Percentiles rank a stretch among this genome's conserved stretches.
phyloP scores from a whole-genome alignment of 2,329 filamentous ascomycete genomes.

The Hypoxylon sp. region DNA sequence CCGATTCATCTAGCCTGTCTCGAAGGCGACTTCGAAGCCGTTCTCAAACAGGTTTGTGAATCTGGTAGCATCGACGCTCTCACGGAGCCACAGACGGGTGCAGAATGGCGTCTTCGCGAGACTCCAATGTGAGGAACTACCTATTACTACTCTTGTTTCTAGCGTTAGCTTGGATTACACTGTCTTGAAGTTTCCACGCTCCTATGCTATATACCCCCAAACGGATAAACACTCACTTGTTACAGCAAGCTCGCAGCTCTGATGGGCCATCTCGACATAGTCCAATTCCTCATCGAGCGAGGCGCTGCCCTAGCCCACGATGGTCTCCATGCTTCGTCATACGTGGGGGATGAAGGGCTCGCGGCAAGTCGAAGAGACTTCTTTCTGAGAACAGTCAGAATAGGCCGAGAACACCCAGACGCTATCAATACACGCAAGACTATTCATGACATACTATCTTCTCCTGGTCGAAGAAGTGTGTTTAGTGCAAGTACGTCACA shows the following conservation, averaged over 20 bases:
- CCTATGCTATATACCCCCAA: background rate
- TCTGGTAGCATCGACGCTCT: slow-evolving; percentile 17
- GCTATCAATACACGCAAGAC: slow-evolving; percentile 23
- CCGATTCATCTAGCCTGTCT: slow-evolving; percentile 41
- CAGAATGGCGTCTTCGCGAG: slow-evolving; percentile 28
- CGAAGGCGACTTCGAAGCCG: slow-evolving; percentile 32
- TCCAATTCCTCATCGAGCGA: slow-evolving; percentile 37
- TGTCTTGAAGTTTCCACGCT: too few relatives aligned
- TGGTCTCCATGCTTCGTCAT: slow-evolving; percentile 30
- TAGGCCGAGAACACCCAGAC: slow-evolving; percentile 30
- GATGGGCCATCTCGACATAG: slow-evolving; percentile 44
- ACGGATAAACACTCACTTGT: background rate
- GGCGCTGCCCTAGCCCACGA: slow-evolving; percentile 30
- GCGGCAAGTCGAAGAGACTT: slow-evolving; percentile 34
- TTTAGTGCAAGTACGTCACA: slow-evolving; percentile 26
- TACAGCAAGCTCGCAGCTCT: slow-evolving; percentile 43
- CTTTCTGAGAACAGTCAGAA: slow-evolving; percentile 17
- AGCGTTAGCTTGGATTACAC: background rate
- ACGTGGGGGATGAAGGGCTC: slow-evolving; percentile 28
- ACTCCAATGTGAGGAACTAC: slow-evolving; percentile 38
- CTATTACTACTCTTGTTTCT: background rate
- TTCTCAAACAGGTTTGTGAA: slow-evolving; percentile 19
- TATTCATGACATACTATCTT: slow-evolving; percentile 31
- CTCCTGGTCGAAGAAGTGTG: slow-evolving; percentile 31
- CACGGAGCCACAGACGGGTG: slow-evolving; percentile 24